Evolutionary conservation across 192 early-diverging fungal species (phyloP).

Genomic region (Physocladia obscura): DNA sequence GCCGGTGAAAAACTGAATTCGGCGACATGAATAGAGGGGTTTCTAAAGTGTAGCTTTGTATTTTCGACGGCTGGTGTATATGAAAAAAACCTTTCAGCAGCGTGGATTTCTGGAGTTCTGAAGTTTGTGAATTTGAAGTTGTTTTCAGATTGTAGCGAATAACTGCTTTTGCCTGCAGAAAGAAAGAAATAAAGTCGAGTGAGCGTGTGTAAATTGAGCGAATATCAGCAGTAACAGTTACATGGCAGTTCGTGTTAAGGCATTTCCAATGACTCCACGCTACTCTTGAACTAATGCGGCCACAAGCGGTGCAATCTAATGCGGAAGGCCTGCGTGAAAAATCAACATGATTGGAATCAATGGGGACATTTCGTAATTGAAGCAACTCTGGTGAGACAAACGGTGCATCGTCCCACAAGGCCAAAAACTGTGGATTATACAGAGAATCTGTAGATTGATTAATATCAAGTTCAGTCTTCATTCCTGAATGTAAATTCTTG

Average conservation of each 20-base stretch:
- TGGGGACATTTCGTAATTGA: neutral
- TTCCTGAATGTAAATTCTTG: neutral
- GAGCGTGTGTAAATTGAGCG: too few relatives aligned
- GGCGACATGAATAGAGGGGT: too few relatives aligned
- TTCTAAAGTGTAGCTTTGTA: too few relatives aligned
- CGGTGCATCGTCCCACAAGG: neutral
- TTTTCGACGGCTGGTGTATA: too few relatives aligned
- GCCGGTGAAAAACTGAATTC: neutral
- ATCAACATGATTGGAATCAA: neutral
- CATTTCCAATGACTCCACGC: slow-evolving; percentile 13
- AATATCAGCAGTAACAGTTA: too few relatives aligned
- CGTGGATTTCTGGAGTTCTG: too few relatives aligned
- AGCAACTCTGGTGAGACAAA: neutral
- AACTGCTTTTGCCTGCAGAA: too few relatives aligned
- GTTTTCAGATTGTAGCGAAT: too few relatives aligned
- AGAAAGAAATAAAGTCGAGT: too few relatives aligned
- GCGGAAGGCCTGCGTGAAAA: neutral
- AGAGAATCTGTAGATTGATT: neutral
- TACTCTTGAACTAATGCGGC: slow-evolving; percentile 17
- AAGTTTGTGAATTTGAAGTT: too few relatives aligned
- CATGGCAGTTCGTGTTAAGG: neutral
- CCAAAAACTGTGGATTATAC: slow-evolving; percentile 9
- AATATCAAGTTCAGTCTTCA: slow-evolving; percentile 3
- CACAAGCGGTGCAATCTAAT: slow-evolving; percentile 4
- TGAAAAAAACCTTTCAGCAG: too few relatives aligned